Evolutionary conservation across 2,329 filamentous ascomycete genomes (phyloP), one percentile per base, ranked within the genome.

Genomic region (Reticulascus tulasneorum): DNA sequence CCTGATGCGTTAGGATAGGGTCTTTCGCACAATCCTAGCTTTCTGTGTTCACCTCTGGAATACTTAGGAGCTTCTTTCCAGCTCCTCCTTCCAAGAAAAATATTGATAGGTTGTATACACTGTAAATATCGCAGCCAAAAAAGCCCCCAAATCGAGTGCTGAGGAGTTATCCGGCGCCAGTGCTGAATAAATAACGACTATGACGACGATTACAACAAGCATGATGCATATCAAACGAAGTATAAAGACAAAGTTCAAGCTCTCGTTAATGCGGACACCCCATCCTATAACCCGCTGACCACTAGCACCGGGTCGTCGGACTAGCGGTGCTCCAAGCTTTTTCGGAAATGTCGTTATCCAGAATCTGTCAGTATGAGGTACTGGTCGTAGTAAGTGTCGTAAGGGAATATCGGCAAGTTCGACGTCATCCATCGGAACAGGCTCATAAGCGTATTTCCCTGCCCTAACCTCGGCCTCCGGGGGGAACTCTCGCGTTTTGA

Each of bases 311-410:
- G 23, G 23, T 19, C 29, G 15, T 15, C 35, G 35, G 3, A 12
- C 24, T 15, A 38, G 9, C n/a, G 19, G 35, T n/a, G 9, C 7
- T 3, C 13, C 23, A 18, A 38, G 29, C 35, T 38, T 28, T 11
- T 38, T 38, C 2, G 35, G 35, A 12, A 38, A 38, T 7, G 19
- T 33, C 15, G 13, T 24, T n/a, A 29, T 24, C 35, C 35, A 38
- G 30, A 28, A 34, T 1, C 24, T 38, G 23, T 38, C 35, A 2
- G 24, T 38, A 21, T 38, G 35, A 6, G 13, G 29, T 1, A 28
- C 29, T 5, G 35, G 24, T 9, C 20, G 30, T 3, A 30, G 33
- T 1, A 29, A n/a, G 13, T 38, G 35, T 30, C 35, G 33, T 16
- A 29, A 13, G 3, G 24, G 29, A 11, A 38, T 38, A 0, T 16